Evolutionary conservation across 2,329 filamentous ascomycete genomes (phyloP).

Genomic region (Aspergillaceae sp.): DNA sequence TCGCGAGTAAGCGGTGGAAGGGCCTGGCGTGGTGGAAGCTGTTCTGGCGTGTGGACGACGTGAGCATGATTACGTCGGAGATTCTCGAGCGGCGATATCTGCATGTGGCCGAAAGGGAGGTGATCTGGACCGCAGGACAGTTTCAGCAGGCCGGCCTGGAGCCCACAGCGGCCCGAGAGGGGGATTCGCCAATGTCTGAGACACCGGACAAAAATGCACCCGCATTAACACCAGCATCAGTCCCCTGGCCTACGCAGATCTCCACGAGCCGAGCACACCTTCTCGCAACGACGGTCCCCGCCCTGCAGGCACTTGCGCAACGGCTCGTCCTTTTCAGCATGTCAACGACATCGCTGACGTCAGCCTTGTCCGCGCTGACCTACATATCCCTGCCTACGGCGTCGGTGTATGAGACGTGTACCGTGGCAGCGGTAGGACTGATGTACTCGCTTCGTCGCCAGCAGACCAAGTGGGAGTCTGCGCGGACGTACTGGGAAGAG

Average conservation of each 20-base stretch:
- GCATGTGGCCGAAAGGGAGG: constrained; percentile 64
- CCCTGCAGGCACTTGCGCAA: constrained; percentile 64
- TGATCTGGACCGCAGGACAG: constrained; percentile 74
- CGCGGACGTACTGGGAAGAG: constrained; percentile 44
- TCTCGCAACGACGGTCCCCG: constrained; percentile 57
- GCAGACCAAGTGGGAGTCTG: constrained; percentile 51
- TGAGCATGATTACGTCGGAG: constrained; percentile 71
- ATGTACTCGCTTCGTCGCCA: constrained; percentile 50
- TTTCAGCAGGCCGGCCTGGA: constrained; percentile 57
- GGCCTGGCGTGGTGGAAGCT: constrained; percentile 89
- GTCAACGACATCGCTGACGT: constrained; percentile 59
- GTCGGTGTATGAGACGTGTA: constrained; percentile 50
- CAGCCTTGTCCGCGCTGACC: constrained; percentile 47
- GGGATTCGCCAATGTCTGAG: constrained; percentile 11
- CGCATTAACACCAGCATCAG: not conserved
- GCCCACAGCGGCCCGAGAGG: constrained; percentile 1
- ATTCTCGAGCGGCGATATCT: constrained; percentile 72
- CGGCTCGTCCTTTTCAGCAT: constrained; percentile 66
- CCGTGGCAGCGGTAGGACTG: constrained; percentile 50
- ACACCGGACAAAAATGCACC: constrained; percentile 5
- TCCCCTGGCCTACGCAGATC: constrained; percentile 67
- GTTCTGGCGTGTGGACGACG: constrained; percentile 90
- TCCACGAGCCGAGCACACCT: constrained; percentile 60
- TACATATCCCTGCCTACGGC: constrained; percentile 46
- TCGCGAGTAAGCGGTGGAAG: constrained; percentile 67